Conservation (phyloP, 2,329 filamentous ascomycete species). For the Sporothrix brasiliensis region DNA sequence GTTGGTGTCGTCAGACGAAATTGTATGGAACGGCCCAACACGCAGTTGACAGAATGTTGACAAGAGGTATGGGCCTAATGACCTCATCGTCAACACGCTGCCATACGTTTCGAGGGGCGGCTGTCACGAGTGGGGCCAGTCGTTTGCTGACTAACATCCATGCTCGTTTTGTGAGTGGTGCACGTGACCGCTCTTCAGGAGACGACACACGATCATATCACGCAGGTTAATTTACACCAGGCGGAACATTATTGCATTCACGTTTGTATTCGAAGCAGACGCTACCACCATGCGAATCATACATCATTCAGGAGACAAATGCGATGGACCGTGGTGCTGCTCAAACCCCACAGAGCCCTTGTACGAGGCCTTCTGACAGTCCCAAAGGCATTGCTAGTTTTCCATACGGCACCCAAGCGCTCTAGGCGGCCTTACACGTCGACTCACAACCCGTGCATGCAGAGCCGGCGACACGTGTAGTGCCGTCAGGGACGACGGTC, state of each 20-base stretch:
- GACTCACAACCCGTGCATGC: conserved; percentile 48
- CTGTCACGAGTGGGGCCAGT: conserved; percentile 14
- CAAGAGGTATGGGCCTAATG: conserved; percentile 26
- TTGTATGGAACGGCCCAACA: neutral
- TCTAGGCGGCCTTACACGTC: conserved; percentile 46
- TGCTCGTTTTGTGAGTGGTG: neutral
- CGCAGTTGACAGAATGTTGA: neutral
- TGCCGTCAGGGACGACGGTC: conserved; percentile 47
- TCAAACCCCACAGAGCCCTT: conserved; percentile 40
- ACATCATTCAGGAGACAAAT: neutral
- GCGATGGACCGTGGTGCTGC: no score
- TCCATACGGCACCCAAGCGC: conserved; percentile 21
- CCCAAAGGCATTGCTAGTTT: conserved; percentile 24
- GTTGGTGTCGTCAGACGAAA: conserved; percentile 2
- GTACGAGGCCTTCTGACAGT: conserved; percentile 39
- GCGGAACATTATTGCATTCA: neutral
- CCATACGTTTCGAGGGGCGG: conserved; percentile 8
- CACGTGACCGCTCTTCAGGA: neutral
- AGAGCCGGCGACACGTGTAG: conserved; percentile 47
- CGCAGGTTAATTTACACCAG: neutral
- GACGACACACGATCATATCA: neutral
- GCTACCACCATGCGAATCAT: neutral
- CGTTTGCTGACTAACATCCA: conserved; percentile 18
- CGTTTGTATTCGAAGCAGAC: neutral
- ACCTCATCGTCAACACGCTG: conserved; percentile 32